Conservation (phyloP, 2,329 filamentous ascomycete genomes). For the Clarireedia monteithiana region DNA sequence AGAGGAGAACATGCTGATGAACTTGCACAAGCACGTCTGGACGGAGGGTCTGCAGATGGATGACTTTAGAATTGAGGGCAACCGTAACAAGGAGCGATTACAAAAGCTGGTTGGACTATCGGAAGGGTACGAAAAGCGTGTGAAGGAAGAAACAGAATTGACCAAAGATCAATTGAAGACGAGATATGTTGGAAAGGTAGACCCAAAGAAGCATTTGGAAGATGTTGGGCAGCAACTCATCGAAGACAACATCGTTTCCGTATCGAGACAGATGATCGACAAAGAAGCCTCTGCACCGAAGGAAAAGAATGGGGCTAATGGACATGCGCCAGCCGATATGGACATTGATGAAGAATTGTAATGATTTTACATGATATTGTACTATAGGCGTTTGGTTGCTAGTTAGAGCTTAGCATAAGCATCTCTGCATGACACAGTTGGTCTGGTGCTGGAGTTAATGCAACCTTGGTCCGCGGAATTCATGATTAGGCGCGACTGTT, state of each 20-base stretch:
- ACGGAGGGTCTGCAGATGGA: conserved; percentile 96
- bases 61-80: conserved; percentile 79
- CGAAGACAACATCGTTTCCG: conserved; percentile 97
- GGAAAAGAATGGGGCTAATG: conserved; percentile 49
- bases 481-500: too few relatives aligned
- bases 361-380: conserved; percentile 40
- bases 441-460: conserved; percentile 9
- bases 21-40: conserved; percentile 99
- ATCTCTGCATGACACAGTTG: conserved; percentile 9
- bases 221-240: conserved; percentile 94
- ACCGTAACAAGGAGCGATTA: conserved; percentile 80
- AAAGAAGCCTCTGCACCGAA: conserved; percentile 92
- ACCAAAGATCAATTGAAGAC: conserved; percentile 98
- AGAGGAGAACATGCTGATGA: conserved; percentile 99
- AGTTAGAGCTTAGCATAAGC: conserved; percentile 12
- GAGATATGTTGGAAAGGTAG: conserved; percentile 95
- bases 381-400: conserved; percentile 29
- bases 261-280: conserved; percentile 99
- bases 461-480: conserved; percentile 3
- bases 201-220: conserved; percentile 98
- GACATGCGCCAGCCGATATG: conserved; percentile 29
- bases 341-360: conserved; percentile 29
- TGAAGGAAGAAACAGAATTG: conserved; percentile 97
- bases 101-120: conserved; percentile 81
- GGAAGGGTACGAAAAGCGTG: conserved; percentile 96